Percentiles rank a stretch among this genome's conserved stretches.
These are phyloP conservation scores for Arthonia radiata DNA, from an alignment of 495 filamentous ascomycete species.

Conservation along the genomic window DNA sequence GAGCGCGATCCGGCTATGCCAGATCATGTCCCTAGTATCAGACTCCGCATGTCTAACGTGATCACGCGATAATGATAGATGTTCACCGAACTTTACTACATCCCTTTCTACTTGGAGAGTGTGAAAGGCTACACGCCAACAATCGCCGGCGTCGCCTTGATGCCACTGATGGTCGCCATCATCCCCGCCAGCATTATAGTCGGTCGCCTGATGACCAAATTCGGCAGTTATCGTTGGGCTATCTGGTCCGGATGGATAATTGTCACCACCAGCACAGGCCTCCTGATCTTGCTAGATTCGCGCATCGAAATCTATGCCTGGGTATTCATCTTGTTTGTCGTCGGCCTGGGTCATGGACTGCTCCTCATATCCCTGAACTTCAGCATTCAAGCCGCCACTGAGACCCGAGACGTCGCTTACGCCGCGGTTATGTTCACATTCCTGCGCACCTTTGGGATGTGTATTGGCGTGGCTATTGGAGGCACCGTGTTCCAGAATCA, in stretches of 20 bases:
- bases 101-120: conserved; percentile 5
- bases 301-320: conserved; percentile 20
- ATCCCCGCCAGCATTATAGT: conserved; percentile 19
- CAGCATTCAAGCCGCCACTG: conserved; percentile 17
- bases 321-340: conserved; percentile 26
- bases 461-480: conserved; percentile 2
- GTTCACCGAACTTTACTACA: conserved; percentile 13
- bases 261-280: conserved; percentile 20
- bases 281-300: conserved; percentile 24
- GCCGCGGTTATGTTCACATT: conserved; percentile 7
- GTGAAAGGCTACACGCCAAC: conserved; percentile 2
- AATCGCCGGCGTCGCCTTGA: conserved; percentile 8
- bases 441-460: conserved; percentile 4
- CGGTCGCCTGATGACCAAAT: conserved; percentile 22
- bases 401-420: conserved; percentile 1
- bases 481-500: conserved; percentile 2
- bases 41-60: conserved; percentile 9
- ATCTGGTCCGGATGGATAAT: conserved; percentile 30
- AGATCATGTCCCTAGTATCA: conserved; percentile 17
- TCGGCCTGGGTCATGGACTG: conserved; percentile 29
- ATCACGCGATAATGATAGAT: too few relatives aligned
- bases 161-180: conserved; percentile 16
- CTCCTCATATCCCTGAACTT: conserved; percentile 26
- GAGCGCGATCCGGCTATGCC: too few relatives aligned
- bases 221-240: conserved; percentile 24